Conservation (phyloP, 2,329 filamentous ascomycete genomes). For the Myriosclerotinia duriaeana region DNA sequence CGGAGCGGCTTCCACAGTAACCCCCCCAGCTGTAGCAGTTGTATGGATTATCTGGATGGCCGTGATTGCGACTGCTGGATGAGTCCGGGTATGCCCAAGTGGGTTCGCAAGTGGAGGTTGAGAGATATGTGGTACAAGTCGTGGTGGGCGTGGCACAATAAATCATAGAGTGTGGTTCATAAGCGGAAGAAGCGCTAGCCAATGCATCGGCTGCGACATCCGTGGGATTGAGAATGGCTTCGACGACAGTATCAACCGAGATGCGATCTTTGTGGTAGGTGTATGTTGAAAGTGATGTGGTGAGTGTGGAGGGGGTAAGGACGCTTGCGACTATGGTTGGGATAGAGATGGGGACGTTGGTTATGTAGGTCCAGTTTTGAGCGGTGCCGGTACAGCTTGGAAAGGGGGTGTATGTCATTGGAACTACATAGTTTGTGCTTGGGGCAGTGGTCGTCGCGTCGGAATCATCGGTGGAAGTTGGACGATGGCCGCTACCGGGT, state of each 20-base stretch:
- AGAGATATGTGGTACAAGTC: not conserved
- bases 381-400: not conserved
- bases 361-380: conserved; percentile 12
- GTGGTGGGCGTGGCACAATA: conserved; percentile 1
- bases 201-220: not conserved
- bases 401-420: not conserved
- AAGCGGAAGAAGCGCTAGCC: not conserved
- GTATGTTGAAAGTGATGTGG: not conserved
- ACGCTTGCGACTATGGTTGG: not conserved
- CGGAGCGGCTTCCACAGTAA: conserved; percentile 23
- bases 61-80: not conserved
- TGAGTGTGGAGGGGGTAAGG: not conserved
- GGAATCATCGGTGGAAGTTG: not conserved
- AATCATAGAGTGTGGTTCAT: not conserved
- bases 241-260: not conserved
- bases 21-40: conserved; percentile 7
- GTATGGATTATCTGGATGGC: not conserved
- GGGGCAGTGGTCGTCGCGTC: not conserved
- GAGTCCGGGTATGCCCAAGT: not conserved
- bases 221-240: conserved; percentile 1
- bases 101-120: not conserved
- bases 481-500: not conserved
- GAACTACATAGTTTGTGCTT: not conserved
- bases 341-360: not conserved
- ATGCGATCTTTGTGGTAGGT: not conserved